A percentile compares a stretch with the other conserved stretches of the same genome.
phyloP scores from a whole-genome alignment of 108 stramenopile genomes.

The Craspedostauros australis region DNA sequence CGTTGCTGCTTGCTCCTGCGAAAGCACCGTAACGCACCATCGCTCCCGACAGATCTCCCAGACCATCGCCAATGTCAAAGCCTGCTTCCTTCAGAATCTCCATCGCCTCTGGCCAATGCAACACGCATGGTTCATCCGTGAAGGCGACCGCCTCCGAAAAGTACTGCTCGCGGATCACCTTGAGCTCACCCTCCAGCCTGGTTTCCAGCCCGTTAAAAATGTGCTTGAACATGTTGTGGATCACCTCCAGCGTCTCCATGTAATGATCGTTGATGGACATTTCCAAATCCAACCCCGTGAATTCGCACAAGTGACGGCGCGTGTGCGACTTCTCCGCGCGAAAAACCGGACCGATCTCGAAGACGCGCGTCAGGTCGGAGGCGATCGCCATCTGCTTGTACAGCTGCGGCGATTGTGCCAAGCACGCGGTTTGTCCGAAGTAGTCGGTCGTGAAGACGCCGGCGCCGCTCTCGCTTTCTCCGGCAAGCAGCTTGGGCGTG shows the following conservation, averaged over 20 bases:
- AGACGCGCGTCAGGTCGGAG: conserved; percentile 87
- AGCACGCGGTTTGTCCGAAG: conserved; percentile 91
- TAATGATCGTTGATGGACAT: conserved; percentile 96
- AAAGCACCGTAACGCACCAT: conserved; percentile 22
- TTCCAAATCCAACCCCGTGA: conserved; percentile 95
- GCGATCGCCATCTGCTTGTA: conserved; percentile 99
- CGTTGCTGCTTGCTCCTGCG: not conserved
- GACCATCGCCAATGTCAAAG: conserved; percentile 84
- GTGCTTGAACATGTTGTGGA: conserved; percentile 91
- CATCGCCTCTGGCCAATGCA: conserved; percentile 97
- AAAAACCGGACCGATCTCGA: conserved; percentile 96
- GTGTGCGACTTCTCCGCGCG: conserved; percentile 96
- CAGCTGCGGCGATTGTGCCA: conserved; percentile 96
- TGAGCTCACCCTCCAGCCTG: conserved; percentile 70
- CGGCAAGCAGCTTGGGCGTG: conserved; percentile 93
- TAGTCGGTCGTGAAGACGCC: conserved; percentile 97
- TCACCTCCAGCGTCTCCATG: conserved; percentile 88
- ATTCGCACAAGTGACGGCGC: conserved; percentile 92
- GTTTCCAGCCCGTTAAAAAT: conserved; percentile 91
- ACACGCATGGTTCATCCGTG: conserved; percentile 91
- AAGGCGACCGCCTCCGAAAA: conserved; percentile 84
- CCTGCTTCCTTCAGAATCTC: conserved; percentile 67
- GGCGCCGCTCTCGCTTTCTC: conserved; percentile 93
- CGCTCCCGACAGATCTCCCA: conserved; percentile 85
- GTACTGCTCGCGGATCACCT: conserved; percentile 88